Evolutionary conservation across 2,329 filamentous ascomycete genomes (phyloP), one percentile per base, ranked within the genome.

Genomic region (Curvularia hawaiiensis): DNA sequence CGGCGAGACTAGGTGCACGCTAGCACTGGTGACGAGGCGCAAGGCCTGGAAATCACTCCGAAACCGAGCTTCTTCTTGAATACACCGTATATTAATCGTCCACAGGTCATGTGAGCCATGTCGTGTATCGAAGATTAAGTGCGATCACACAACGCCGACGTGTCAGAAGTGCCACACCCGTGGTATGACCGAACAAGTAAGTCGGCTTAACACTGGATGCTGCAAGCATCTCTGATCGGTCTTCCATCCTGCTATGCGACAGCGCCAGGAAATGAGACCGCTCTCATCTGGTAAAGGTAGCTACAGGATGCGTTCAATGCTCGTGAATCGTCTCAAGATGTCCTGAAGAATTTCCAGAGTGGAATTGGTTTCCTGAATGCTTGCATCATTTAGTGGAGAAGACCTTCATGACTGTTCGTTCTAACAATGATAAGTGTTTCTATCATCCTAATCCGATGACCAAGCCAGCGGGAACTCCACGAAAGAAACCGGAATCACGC

Each of bases 401-500:
- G 6, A 5, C 20, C n/a, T 16, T 24, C 6, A 10, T 22, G 40
- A 22, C 18, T 24, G 14, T 14, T n/a, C 18, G 12, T 26, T 33
- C 51, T 54, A 35, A 54, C 44, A 33, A 47, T 41, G 20, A 38
- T 14, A 33, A 75, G 68, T 76, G 73, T 58, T 75, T 71, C 57
- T 75, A 73, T 41, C 73, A 76, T 58, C 72, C 72, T 12, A 70
- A 69, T 31, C 72, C 73, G 3, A 75, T 76, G 73, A 76, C 72
- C 43, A 73, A 73, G 58, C 72, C 73, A 2, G 65, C 68, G 18
- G 72, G 72, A 7, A 73, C 71, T 9, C 71, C 72, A 49, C 71
- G 72, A n/a, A 74, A 73, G 54, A 72, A 70, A 44, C 68, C 69
- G 28, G 71, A 73, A 54, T 67, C 66, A 54, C 71, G 72, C 44